Evolutionary conservation across 441 rosid species (phyloP).

Genomic region (Pelargonium myrrhifolium): DNA sequence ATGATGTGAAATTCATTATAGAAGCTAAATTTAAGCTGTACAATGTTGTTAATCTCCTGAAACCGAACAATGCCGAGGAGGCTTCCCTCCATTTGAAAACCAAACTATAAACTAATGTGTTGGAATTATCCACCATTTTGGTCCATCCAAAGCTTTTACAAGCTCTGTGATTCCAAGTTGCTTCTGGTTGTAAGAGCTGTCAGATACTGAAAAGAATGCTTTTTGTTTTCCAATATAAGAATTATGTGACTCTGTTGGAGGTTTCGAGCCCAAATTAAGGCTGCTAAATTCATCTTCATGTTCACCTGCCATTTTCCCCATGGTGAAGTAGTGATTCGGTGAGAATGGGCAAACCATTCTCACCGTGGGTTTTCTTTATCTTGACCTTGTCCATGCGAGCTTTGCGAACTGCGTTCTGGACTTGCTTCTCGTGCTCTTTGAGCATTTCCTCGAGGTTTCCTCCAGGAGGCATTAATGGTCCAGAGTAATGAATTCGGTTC

Average conservation of each 20-base stretch:
- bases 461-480: slow-evolving; percentile 59
- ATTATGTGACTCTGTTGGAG: slow-evolving; percentile 2
- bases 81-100: too few species aligned
- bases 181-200: too few species aligned
- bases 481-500: slow-evolving; percentile 58
- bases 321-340: slow-evolving; percentile 30
- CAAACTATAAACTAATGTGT: too few species aligned
- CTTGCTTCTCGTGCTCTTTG: slow-evolving; percentile 70
- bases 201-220: too few species aligned
- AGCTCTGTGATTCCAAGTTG: too few species aligned
- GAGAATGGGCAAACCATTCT: slow-evolving; percentile 21
- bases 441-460: slow-evolving; percentile 81
- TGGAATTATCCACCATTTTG: too few species aligned
- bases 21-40: background rate
- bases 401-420: slow-evolving; percentile 66
- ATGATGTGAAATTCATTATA: background rate
- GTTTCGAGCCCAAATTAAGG: background rate
- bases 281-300: background rate
- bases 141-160: too few species aligned
- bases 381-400: slow-evolving; percentile 58
- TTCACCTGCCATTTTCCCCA: slow-evolving; percentile 30
- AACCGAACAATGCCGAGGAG: background rate
- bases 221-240: slow-evolving; percentile 3
- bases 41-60: background rate
- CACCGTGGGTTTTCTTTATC: slow-evolving; percentile 21